Percentiles rank a stretch among this genome's conserved stretches.
These are phyloP conservation scores for Lonicera japonica DNA, from an alignment of 129 eudicot species.

Conservation along the genomic window DNA sequence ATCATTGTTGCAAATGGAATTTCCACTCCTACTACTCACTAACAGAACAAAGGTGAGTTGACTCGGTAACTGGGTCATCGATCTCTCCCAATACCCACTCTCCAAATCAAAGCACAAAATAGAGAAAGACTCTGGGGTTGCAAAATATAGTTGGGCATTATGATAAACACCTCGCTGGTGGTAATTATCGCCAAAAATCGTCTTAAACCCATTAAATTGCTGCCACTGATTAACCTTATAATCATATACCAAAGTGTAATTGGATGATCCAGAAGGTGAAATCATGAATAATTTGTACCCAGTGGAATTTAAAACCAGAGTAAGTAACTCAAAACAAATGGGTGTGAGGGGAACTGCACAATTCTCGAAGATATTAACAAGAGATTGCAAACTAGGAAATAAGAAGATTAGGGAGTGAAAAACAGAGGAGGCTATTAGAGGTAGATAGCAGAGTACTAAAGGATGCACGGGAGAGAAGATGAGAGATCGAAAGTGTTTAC, in stretches of 20 bases:
- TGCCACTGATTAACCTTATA: conserved; percentile 38
- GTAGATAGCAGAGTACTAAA: conserved; percentile 36
- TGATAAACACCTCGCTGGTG: conserved; percentile 48
- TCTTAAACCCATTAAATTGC: conserved; percentile 25
- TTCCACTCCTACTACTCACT: conserved; percentile 20
- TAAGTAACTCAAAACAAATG: conserved; percentile 48
- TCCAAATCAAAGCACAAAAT: conserved; percentile 35
- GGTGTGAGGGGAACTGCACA: conserved; percentile 42
- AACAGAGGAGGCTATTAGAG: conserved; percentile 54
- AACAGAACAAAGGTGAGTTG: conserved; percentile 52
- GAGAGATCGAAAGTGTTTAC: conserved; percentile 63
- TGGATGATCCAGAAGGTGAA: conserved; percentile 21
- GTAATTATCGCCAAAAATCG: conserved; percentile 18
- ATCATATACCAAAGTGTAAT: conserved; percentile 38
- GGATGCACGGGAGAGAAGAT: conserved; percentile 35
- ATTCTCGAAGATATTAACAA: conserved; percentile 31
- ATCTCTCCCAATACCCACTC: conserved; percentile 40
- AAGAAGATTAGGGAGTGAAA: conserved; percentile 42
- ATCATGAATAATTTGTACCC: conserved; percentile 52
- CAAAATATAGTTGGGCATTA: conserved; percentile 40
- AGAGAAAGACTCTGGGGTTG: conserved; percentile 39
- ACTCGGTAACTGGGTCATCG: conserved; percentile 19
- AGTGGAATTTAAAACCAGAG: conserved; percentile 22
- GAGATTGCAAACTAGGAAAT: conserved; percentile 50
- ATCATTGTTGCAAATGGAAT: no score